Conservation (phyloP, 2,329 filamentous ascomycete genomes). For the Escovopsis sp. region DNA sequence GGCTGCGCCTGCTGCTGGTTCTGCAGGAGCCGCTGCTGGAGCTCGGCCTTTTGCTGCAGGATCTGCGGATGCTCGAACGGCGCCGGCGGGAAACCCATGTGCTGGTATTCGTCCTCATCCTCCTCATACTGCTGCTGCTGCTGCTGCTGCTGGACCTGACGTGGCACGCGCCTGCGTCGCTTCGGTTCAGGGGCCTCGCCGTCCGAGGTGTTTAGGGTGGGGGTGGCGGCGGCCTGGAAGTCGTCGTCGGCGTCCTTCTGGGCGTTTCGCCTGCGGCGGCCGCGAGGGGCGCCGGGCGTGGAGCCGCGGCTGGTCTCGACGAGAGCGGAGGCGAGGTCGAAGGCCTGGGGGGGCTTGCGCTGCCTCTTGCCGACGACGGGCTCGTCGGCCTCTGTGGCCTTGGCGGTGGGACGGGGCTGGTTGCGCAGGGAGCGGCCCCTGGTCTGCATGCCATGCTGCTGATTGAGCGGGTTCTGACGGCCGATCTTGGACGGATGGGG, state of each 20-base stretch:
- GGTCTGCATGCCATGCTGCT: slow-evolving; percentile 35
- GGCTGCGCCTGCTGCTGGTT: too few relatives aligned
- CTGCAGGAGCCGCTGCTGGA: too few relatives aligned
- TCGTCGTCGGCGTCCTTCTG: slow-evolving; percentile 14
- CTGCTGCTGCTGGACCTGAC: slow-evolving; percentile 2
- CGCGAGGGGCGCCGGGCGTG: slow-evolving; percentile 28
- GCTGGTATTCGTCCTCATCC: too few relatives aligned
- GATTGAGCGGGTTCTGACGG: slow-evolving; percentile 41
- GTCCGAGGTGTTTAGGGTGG: slow-evolving; percentile 21
- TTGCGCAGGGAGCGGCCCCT: slow-evolving; percentile 39
- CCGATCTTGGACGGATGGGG: slow-evolving; percentile 42
- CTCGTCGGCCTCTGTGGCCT: slow-evolving; percentile 39
- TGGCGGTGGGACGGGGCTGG: slow-evolving; percentile 41
- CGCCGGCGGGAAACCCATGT: too few relatives aligned
- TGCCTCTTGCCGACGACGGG: slow-evolving; percentile 34
- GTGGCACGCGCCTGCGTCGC: slow-evolving; percentile 17
- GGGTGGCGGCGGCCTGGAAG: slow-evolving; percentile 12
- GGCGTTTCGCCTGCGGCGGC: slow-evolving; percentile 19
- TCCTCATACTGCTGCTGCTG: too few relatives aligned
- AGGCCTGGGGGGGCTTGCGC: slow-evolving; percentile 35
- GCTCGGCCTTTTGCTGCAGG: too few relatives aligned
- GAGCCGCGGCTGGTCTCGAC: slow-evolving; percentile 30
- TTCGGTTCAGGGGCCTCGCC: slow-evolving; percentile 13
- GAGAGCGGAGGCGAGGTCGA: slow-evolving; percentile 36
- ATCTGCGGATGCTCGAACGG: too few relatives aligned